phyloP scores from a whole-genome alignment of 306 rosid species.

The Glycine latifolia region DNA sequence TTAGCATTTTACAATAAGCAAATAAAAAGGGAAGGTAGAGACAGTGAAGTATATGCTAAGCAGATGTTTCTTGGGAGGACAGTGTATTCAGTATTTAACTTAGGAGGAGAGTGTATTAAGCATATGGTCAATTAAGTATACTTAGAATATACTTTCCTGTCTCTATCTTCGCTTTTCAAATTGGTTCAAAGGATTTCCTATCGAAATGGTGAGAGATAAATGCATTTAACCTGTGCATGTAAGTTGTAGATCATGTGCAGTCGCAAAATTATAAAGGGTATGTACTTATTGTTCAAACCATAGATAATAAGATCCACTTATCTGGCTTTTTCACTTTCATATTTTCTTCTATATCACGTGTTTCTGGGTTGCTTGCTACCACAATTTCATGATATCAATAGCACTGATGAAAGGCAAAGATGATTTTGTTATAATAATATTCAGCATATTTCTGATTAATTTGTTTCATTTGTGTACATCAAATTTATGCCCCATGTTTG shows the following conservation, averaged over 20 bases:
- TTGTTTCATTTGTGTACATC: slow-evolving; percentile 15
- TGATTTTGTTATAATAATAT: background rate
- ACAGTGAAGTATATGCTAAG: background rate
- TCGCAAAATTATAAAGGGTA: background rate
- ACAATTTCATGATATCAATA: slow-evolving; percentile 6
- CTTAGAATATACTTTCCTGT: too few relatives aligned
- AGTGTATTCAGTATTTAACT: background rate
- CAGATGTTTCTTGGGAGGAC: background rate
- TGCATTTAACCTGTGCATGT: background rate
- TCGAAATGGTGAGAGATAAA: background rate
- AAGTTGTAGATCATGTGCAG: slow-evolving; percentile 22
- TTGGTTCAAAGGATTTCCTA: slow-evolving; percentile 1
- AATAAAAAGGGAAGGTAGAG: background rate
- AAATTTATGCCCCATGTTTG: slow-evolving; percentile 31
- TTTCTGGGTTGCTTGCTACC: background rate
- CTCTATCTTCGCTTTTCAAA: background rate
- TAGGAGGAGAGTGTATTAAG: too few relatives aligned
- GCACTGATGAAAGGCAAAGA: background rate
- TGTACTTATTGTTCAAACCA: background rate
- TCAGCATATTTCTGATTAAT: slow-evolving; percentile 7
- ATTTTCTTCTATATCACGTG: background rate
- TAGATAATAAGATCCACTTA: slow-evolving; percentile 4
- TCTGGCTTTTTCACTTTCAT: slow-evolving; percentile 8
- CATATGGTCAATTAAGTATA: too few relatives aligned
- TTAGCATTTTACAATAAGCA: background rate